Base-by-base conservation (phyloP, 2,329 filamentous ascomycete species). In the Ophiostoma tasmaniense region DNA sequence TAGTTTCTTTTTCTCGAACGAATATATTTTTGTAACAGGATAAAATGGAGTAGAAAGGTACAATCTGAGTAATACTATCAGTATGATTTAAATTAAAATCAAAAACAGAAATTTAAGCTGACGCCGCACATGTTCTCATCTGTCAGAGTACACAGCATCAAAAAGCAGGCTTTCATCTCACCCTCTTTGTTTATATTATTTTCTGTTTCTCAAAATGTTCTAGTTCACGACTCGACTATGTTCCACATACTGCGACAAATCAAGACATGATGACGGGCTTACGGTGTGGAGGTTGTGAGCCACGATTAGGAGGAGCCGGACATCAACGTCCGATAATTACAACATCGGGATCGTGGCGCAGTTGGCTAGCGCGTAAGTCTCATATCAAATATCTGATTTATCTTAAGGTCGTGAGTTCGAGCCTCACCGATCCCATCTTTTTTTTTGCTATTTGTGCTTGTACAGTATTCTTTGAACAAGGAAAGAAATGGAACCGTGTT, bases 361-460 rank as follows among this genome's bases (percentile, higher is more conserved):
- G 64, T 65, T 65, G 64, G 64, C 64, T 65, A 65, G 64, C 64
- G 64, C 64, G 64, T 65, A 65, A 25, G 64, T 65, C 64, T 65
- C 64, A 65, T 65, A 65, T 30, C 7, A 35, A 64, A n/a, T 37
- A 64, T 22, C 30, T 39, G 25, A 65, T 28, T 42, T 33, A 72
- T 72, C 71, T 66, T 72, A 71, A 72, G 71, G 71, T 72, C 71
- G 71, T 71, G 71, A 72, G 71, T 72, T 72, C 71, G 71, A 72
- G 70, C 71, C 71, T 72, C 71, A 71, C 71, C 70, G 71, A 70
- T 70, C 70, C 70, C 71, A 71, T 33, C 33, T 33, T 50, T 50
- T 4, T 17, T 66, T 66, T 66, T 66, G 30, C 35, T 14, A 2
- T 52, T 55, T n/a, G n/a, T n/a, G n/a, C n/a, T n/a, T n/a, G n/a